Evolutionary conservation across 1,284 basidiomycete genomes (phyloP).

Genomic region (Chalciporus sp.): DNA sequence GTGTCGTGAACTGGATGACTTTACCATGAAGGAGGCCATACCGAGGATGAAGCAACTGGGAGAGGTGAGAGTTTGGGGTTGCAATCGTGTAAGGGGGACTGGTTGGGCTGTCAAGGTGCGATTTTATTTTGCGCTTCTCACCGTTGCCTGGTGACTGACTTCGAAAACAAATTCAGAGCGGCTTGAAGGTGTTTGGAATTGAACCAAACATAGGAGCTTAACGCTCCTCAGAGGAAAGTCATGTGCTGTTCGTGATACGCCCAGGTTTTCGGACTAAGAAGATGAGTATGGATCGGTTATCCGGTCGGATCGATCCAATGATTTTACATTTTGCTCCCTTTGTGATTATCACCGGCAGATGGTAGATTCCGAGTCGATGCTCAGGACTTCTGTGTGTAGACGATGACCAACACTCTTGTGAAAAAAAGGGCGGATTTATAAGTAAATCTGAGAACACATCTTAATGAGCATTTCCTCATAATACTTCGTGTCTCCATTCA

Average conservation of each 20-base stretch:
- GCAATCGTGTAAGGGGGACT: constrained; percentile 61
- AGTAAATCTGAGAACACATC: too few relatives aligned
- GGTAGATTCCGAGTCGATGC: not conserved
- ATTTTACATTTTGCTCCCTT: not conserved
- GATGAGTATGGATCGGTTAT: not conserved
- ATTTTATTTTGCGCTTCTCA: not conserved
- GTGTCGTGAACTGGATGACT: constrained; percentile 86
- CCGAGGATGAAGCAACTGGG: constrained; percentile 46
- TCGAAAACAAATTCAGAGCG: constrained; percentile 36
- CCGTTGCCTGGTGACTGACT: not conserved
- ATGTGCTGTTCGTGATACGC: not conserved
- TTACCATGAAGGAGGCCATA: constrained; percentile 60
- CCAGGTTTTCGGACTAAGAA: not conserved
- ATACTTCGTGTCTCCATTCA: too few relatives aligned
- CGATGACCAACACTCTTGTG: too few relatives aligned
- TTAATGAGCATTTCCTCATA: too few relatives aligned
- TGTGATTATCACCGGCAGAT: not conserved
- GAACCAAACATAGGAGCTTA: constrained; percentile 36
- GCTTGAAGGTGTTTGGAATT: constrained; percentile 48
- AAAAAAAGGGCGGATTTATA: too few relatives aligned
- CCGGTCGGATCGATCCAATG: not conserved
- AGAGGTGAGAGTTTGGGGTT: constrained; percentile 74
- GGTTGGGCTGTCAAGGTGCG: constrained; percentile 52
- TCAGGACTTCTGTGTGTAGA: too few relatives aligned
- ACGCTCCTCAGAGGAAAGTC: not conserved